Evolutionary conservation across 1,284 basidiomycete genomes (phyloP).

Genomic region (Wallemia hederae): DNA sequence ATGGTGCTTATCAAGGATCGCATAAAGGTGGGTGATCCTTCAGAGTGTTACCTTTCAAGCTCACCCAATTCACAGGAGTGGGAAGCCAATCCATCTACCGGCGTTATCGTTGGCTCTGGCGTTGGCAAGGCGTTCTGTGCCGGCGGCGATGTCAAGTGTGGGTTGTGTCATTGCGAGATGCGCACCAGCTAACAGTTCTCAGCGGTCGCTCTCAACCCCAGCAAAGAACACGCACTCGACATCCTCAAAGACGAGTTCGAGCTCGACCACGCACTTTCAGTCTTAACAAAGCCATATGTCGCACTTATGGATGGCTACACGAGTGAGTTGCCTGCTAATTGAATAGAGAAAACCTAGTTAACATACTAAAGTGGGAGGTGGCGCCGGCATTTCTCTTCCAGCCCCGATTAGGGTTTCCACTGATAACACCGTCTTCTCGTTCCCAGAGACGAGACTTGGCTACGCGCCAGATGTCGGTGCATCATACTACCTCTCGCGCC

Average conservation of each 20-base stretch:
- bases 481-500: conserved; percentile 55
- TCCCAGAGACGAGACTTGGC: conserved; percentile 85
- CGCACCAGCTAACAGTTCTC: background rate
- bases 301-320: conserved; percentile 70
- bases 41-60: background rate
- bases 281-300: conserved; percentile 58
- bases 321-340: conserved; percentile 27
- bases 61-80: conserved; percentile 3
- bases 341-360: conserved; percentile 4
- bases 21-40: conserved; percentile 29
- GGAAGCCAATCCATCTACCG: conserved; percentile 20
- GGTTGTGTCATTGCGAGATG: conserved; percentile 12
- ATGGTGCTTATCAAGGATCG: conserved; percentile 37
- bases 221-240: conserved; percentile 29
- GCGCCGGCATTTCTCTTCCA: conserved; percentile 63
- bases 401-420: conserved; percentile 81
- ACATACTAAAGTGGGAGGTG: conserved; percentile 53
- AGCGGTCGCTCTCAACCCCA: conserved; percentile 4
- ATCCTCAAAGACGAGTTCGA: conserved; percentile 91
- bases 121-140: conserved; percentile 65
- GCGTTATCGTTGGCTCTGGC: conserved; percentile 47
- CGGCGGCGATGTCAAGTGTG: conserved; percentile 73
- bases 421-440: conserved; percentile 58
- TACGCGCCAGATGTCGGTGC: conserved; percentile 39
- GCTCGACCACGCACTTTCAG: conserved; percentile 56